Evolutionary conservation across 306 rosid genomes (phyloP), one percentile per base, ranked within the genome.

Genomic region (Castanopsis chinensis): DNA sequence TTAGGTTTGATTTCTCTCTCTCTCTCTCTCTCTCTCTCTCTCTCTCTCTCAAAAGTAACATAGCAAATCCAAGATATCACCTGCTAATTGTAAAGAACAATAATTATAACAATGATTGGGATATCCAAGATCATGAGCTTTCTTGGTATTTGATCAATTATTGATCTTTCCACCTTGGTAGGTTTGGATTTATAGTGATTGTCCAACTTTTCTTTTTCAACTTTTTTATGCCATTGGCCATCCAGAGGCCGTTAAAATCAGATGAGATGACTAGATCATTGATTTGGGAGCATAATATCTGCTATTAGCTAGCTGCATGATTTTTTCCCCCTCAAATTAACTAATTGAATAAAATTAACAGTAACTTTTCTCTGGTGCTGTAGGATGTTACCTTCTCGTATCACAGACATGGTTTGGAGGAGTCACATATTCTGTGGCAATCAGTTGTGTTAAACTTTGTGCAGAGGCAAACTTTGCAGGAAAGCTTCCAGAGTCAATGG

Each of bases 321-420:
- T 37, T 7, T 2, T 0, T 0, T 1, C 0, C 7, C 19, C n/a
- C 7, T 33, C 21, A 33, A 67, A 17, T 67, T 19, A 5, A 33
- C 20, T 35, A 35, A 35, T 18, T 23, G 20, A 35, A 19, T 19
- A 19, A 67, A 33, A 35, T 67, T 67, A 81, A 57, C 75, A 61
- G 33, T 81, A 75, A 69, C 74, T 79, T 72, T 58, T 72, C 49
- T 84, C 78, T 85, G 87, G 95, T 59, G 89, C 89, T 84, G 91
- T 97, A 76, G 93, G 90, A 79, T 87, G 88, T 79, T 90, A 89
- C 88, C 95, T 93, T 82, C 91, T 88, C 78, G 83, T 93, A 76
- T 93, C 97, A 18, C 98, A 93, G 85, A 93, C 97, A 6, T 93
- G 97, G 56, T 91, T 91, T 85, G 98, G 98, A 78, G 98, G 97